Conservation (phyloP, 2,329 filamentous ascomycete genomes). For the Metarhizium sp. region DNA sequence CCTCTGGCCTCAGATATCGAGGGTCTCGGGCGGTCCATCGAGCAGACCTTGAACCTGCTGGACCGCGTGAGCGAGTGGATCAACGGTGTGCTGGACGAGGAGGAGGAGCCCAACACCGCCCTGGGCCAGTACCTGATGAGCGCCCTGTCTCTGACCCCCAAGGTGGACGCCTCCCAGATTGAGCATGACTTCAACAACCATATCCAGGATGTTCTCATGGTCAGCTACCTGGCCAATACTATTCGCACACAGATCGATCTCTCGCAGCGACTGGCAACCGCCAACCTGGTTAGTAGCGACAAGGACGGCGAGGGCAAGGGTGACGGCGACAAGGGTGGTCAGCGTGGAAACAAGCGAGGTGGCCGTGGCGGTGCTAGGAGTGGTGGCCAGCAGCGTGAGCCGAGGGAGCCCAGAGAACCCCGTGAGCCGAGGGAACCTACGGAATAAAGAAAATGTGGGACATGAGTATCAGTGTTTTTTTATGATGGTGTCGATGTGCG, state of each 20-base stretch:
- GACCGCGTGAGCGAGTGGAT: slow-evolving; percentile 90
- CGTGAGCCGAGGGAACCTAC: slow-evolving; percentile 22
- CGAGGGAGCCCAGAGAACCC: slow-evolving; percentile 32
- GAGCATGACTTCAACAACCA: slow-evolving; percentile 99
- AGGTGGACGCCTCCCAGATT: slow-evolving; percentile 83
- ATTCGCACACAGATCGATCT: slow-evolving; percentile 98
- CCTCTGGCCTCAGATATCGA: slow-evolving; percentile 82
- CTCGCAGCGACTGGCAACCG: slow-evolving; percentile 86
- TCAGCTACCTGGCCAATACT: slow-evolving; percentile 96
- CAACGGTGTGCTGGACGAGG: slow-evolving; percentile 87
- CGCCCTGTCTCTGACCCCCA: slow-evolving; percentile 83
- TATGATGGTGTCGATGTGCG: not conserved
- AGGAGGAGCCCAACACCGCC: slow-evolving; percentile 78
- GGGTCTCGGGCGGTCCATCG: slow-evolving; percentile 72
- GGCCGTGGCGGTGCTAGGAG: slow-evolving; percentile 42
- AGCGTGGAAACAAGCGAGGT: slow-evolving; percentile 41
- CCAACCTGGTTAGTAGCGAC: slow-evolving; percentile 46
- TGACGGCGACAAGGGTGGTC: slow-evolving; percentile 33
- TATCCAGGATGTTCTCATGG: slow-evolving; percentile 96
- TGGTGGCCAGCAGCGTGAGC: slow-evolving; percentile 42
- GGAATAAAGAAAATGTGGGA: slow-evolving; percentile 18
- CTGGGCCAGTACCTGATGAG: slow-evolving; percentile 94
- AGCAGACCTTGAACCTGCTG: slow-evolving; percentile 81
- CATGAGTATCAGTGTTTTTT: not conserved
- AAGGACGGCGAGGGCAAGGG: slow-evolving; percentile 40